Percentiles rank a stretch among this genome's conserved stretches.
Evolutionary conservation across 345 rosid species (phyloP).

Genomic region (Arabidopsis arenosa): DNA sequence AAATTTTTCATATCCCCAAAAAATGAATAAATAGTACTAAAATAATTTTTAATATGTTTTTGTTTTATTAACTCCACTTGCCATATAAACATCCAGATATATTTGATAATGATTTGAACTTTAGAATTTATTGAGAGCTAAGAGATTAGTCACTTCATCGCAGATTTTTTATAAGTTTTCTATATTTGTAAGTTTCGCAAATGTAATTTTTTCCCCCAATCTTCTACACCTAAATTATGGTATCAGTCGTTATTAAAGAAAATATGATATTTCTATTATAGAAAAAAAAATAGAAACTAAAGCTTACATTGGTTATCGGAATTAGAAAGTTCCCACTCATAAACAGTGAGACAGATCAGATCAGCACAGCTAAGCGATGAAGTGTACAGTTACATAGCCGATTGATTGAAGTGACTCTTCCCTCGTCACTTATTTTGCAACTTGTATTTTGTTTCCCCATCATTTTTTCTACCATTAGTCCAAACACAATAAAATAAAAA

Average conservation of each 20-base stretch:
- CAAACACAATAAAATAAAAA: background rate
- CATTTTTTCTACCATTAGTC: background rate
- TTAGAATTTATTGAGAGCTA: no score
- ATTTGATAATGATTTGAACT: background rate
- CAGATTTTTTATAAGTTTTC: background rate
- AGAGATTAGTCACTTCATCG: background rate
- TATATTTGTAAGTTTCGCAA: background rate
- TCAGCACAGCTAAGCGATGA: slow-evolving; percentile 30
- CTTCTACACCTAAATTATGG: background rate
- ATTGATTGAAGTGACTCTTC: slow-evolving; percentile 40
- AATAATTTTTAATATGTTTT: no score
- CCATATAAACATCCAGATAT: no score
- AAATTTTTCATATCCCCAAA: no score
- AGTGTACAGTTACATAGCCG: slow-evolving; percentile 19
- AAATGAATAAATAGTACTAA: no score
- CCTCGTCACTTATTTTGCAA: slow-evolving; percentile 15
- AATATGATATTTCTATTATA: background rate
- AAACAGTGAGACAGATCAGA: slow-evolving; percentile 40
- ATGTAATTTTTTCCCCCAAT: background rate
- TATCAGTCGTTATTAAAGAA: background rate
- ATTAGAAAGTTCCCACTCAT: slow-evolving; percentile 22
- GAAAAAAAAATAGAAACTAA: background rate
- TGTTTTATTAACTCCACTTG: no score
- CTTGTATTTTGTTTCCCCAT: background rate
- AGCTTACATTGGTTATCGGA: slow-evolving; percentile 10